phyloP scores from a whole-genome alignment of 768 basidiomycete species.

The Mycena haematopus region DNA sequence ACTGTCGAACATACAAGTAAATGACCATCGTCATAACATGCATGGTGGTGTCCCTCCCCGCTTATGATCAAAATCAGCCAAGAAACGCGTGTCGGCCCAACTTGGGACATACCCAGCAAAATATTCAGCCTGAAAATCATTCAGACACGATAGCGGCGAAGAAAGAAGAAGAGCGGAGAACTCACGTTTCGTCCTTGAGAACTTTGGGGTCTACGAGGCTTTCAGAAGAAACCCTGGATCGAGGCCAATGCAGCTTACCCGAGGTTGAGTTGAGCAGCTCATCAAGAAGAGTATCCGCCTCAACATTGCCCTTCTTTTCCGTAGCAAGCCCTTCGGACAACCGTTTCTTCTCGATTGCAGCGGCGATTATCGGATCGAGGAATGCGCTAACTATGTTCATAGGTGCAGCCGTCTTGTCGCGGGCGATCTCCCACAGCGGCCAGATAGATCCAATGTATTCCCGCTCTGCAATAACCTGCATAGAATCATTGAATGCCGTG shows the following conservation, averaged over 20 bases:
- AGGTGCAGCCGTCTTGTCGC: conserved; percentile 50
- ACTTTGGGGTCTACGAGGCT: conserved; percentile 43
- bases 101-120: conserved; percentile 9
- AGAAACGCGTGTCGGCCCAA: too few species aligned
- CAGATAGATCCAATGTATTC: conserved; percentile 49
- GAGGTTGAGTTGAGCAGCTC: conserved; percentile 58
- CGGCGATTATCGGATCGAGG: conserved; percentile 56
- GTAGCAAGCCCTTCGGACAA: neutral
- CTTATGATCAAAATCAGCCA: neutral
- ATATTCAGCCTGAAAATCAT: conserved; percentile 12
- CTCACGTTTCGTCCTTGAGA: conserved; percentile 47
- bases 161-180: conserved; percentile 35
- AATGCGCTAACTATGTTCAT: conserved; percentile 56
- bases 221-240: neutral
- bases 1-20: conserved; percentile 35
- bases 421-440: conserved; percentile 59
- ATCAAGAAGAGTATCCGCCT: conserved; percentile 48
- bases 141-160: neutral
- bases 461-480: conserved; percentile 46
- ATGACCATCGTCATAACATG: conserved; percentile 40
- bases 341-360: conserved; percentile 44
- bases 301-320: conserved; percentile 15
- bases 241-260: conserved; percentile 38
- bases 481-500: conserved; percentile 55
- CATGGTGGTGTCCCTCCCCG: conserved; percentile 34